Conservation (phyloP, 1,284 basidiomycete genomes). For the Ceratobasidium sp. region DNA sequence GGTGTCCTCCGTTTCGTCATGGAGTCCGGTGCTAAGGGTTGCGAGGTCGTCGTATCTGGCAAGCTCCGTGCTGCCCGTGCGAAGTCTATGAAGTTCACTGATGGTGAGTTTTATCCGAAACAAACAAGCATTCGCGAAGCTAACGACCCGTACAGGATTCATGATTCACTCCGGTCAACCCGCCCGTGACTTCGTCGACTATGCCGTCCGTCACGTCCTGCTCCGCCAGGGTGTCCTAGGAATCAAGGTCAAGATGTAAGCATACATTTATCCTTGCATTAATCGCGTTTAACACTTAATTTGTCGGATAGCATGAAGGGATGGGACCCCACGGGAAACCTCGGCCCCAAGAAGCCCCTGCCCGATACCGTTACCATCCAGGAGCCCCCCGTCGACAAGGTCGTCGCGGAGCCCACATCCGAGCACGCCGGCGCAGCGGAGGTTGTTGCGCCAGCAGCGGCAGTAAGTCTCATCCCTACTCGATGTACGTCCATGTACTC, state of each 20-base stretch:
- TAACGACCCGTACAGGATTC: constrained; percentile 99
- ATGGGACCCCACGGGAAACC: constrained; percentile 88
- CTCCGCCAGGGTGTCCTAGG: constrained; percentile 99
- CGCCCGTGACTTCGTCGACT: constrained; percentile 95
- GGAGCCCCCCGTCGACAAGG: constrained; percentile 84
- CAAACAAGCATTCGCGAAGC: constrained; percentile 98
- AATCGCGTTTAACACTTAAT: constrained; percentile 21
- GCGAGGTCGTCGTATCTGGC: constrained; percentile 99
- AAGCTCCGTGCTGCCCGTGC: constrained; percentile 99
- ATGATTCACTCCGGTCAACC: constrained; percentile 99
- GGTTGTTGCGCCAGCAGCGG: neutral
- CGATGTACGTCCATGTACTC: neutral
- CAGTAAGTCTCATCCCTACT: neutral
- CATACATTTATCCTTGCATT: constrained; percentile 37
- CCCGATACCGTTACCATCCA: constrained; percentile 94
- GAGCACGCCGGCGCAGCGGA: constrained; percentile 60
- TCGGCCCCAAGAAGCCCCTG: constrained; percentile 92
- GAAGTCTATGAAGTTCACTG: constrained; percentile 99
- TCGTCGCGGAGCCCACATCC: constrained; percentile 80
- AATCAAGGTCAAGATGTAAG: constrained; percentile 99
- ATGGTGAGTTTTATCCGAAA: constrained; percentile 97
- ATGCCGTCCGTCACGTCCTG: constrained; percentile 98
- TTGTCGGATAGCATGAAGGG: constrained; percentile 89
- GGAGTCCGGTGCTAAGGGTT: constrained; percentile 99
- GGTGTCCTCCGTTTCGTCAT: constrained; percentile 99